Percentiles rank a stretch among this genome's conserved stretches.
Conservation (phyloP, 306 rosid species). For the Myrica gale region DNA sequence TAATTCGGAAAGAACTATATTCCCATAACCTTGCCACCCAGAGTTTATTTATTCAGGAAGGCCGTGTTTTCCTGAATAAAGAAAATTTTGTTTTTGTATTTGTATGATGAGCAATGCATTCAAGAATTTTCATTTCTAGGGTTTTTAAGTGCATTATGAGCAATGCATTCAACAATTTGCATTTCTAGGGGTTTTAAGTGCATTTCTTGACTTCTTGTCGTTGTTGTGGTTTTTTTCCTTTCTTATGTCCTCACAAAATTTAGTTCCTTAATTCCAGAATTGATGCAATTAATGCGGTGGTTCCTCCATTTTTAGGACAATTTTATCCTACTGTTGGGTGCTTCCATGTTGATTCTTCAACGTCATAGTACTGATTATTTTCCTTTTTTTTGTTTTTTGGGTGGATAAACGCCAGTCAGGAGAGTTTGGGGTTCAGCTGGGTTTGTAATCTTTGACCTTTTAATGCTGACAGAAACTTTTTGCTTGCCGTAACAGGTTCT, state of each 20-base stretch:
- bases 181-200: not conserved
- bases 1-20: not conserved
- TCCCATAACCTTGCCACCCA: not conserved
- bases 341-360: not conserved
- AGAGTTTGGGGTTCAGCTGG: not conserved
- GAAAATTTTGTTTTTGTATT: too few species aligned
- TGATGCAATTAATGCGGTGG: not conserved
- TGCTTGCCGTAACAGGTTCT: slow-evolving; percentile 25
- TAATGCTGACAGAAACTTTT: slow-evolving; percentile 17
- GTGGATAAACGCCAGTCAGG: not conserved
- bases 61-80: too few species aligned
- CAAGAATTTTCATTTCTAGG: not conserved
- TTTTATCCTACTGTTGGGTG: not conserved
- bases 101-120: not conserved
- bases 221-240: too few species aligned
- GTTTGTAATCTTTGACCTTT: slow-evolving; percentile 12
- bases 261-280: not conserved
- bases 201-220: not conserved
- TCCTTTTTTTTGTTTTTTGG: not conserved
- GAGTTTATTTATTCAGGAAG: not conserved
- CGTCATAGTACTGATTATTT: not conserved
- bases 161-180: not conserved
- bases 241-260: not conserved
- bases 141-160: not conserved
- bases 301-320: not conserved